Base-by-base conservation (phyloP, 805 yeast genomes). In the Kuraishia hungarica region DNA sequence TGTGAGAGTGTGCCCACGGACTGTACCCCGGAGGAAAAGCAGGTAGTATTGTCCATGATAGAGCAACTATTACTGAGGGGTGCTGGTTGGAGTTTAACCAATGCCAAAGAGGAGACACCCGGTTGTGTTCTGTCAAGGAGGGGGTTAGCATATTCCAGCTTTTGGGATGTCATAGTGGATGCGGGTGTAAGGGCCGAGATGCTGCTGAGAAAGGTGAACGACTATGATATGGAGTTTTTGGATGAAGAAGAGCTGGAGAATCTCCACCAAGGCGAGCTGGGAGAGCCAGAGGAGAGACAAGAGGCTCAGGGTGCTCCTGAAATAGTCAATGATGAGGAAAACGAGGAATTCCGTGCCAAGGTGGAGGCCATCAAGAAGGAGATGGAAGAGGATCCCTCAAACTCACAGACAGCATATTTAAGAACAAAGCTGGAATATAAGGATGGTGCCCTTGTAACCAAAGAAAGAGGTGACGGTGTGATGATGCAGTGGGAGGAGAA, bases 401-500 rank as follows among this genome's bases (percentile, higher is more conserved):
- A 77, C 53, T 76, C 82, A 57, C 91, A 87, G 58, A 67, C 74
- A 2, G 77, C 87, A 0, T 92, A 84, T 63, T 73, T 92, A 49
- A 70, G 77, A 13, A 80, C 92, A 2, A 76, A 84, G 62, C 72
- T 92, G 24, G 83, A 82, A 60, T 92, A 89, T 66, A 77, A 73
- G 48, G 86, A 84, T 57, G 79, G 76, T 53, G 84, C 94, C 0
- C 73, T 92, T 24, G 73, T 89, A 24, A 93, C 97, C 0, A 76
- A 81, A 57, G 85, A 82, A 23, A 73, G 85, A 53, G 75, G 79
- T 51, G 97, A 92, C 63, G 98, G 97, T 19, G 97, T 92, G 2
- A 92, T 92, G 98, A 92, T 92, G 98, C 87, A 86, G 61, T 92
- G 98, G 98, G 98, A 92, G 67, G 77, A 82, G 3, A 80, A 83